Evolutionary conservation across 371 early-diverging fungal species (phyloP).

Genomic region (Mortierella sp.): DNA sequence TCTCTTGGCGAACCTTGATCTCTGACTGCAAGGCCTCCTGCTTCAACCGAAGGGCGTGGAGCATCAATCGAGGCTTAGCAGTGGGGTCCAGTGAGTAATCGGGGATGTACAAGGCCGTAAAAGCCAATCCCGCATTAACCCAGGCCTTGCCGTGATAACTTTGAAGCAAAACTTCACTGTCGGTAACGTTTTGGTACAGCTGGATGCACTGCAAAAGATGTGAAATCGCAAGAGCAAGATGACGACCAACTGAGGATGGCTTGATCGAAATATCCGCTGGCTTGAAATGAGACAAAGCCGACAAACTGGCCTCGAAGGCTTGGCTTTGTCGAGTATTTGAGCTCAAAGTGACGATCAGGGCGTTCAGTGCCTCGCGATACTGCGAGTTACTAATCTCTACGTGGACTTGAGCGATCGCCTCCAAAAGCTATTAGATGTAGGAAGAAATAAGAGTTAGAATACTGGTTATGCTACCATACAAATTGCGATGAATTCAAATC

Average conservation of each 20-base stretch:
- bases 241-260: conserved; percentile 41
- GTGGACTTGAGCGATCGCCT: conserved; percentile 45
- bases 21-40: conserved; percentile 60
- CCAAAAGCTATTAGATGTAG: conserved; percentile 38
- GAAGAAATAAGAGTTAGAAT: background rate
- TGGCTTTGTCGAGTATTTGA: conserved; percentile 27
- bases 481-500: background rate
- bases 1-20: conserved; percentile 67
- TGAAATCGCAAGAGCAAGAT: conserved; percentile 27
- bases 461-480: background rate
- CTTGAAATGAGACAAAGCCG: conserved; percentile 26
- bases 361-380: conserved; percentile 28
- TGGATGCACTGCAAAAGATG: conserved; percentile 36
- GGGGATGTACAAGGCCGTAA: conserved; percentile 78
- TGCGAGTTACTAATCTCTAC: conserved; percentile 21
- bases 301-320: conserved; percentile 16
- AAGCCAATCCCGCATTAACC: conserved; percentile 68
- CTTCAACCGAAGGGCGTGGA: conserved; percentile 64
- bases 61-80: conserved; percentile 74
- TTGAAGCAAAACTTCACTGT: conserved; percentile 30
- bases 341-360: conserved; percentile 8
- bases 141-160: conserved; percentile 67
- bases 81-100: conserved; percentile 86
- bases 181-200: conserved; percentile 28
- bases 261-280: conserved; percentile 24